Evolutionary conservation across 2,329 filamentous ascomycete genomes (phyloP), one percentile per base, ranked within the genome.

Genomic region (Lecanoromycetidae sp.): DNA sequence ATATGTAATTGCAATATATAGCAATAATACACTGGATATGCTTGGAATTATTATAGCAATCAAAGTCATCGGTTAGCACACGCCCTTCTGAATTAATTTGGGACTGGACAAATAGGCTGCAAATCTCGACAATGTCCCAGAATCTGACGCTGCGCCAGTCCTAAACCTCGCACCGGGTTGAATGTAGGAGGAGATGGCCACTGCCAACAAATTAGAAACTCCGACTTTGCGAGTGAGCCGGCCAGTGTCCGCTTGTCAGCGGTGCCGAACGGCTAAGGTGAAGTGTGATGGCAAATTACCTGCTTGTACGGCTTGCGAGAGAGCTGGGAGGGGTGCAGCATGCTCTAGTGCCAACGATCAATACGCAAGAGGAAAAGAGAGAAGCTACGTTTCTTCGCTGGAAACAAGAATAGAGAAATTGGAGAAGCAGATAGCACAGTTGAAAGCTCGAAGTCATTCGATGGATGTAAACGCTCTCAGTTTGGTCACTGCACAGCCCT

Each of bases 201-300:
- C 52, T 29, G 34, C 40, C 17, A 51, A 15, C 15, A 49, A 44
- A 27, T 37, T 49, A 19, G 48, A 52, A 19, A 44, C 43, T 13
- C 80, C 80, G 17, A 65, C 81, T 44, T 67, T 86, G 57, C 76
- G 80, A 57, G 84, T 90, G 53, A 87, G 82, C 60, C 75, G 84
- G 53, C 84, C 84, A 4, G 83, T 87, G 41, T 83, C 83, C 46
- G 84, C 84, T 20, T 90, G 84, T 62, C 84, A 83, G 50, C 74
- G 83, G 71, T 90, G 84, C 69, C 85, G 91, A 51, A 78, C 82
- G 52, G 88, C 90, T 45, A 98, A 98, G 69, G 87, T 96, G 62
- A 95, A 93, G 79, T 98, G 91, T 60, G 91, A 96, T 67, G 90
- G 91, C 52, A 95, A 95, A 64, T 71, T 96, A 30, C 91, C 91